A percentile compares a stretch with the other conserved stretches of the same genome.
Evolutionary conservation across 805 yeast genomes (phyloP).

Genomic region (Kregervanrija delftensis): DNA sequence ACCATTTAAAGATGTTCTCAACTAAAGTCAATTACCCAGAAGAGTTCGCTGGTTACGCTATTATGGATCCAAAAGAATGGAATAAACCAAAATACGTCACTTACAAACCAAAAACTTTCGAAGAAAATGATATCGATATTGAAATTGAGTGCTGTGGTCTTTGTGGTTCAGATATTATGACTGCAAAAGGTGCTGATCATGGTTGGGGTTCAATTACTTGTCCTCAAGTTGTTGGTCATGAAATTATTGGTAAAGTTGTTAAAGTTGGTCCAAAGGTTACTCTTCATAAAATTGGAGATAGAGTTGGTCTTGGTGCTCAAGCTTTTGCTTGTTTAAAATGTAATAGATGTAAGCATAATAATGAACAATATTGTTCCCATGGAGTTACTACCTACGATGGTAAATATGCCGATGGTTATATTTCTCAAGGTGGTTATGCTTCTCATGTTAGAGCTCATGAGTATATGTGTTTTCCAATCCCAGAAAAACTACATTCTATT

Average conservation of each 20-base stretch:
- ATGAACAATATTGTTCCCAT: constrained; percentile 41
- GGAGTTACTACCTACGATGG: constrained; percentile 37
- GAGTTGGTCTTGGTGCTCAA: constrained; percentile 42
- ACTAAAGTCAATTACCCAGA: constrained; percentile 38
- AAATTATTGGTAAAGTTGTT: constrained; percentile 35
- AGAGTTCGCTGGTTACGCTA: constrained; percentile 55
- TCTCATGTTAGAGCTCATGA: constrained; percentile 42
- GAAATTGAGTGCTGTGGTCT: constrained; percentile 58
- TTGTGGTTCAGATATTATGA: constrained; percentile 59
- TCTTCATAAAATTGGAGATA: constrained; percentile 34
- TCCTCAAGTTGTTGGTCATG: constrained; percentile 47
- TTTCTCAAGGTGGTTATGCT: constrained; percentile 39
- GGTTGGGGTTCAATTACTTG: constrained; percentile 39
- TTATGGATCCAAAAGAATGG: constrained; percentile 44
- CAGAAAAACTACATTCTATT: constrained; percentile 33
- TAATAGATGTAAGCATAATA: constrained; percentile 29
- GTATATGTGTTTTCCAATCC: constrained; percentile 39
- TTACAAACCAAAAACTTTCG: constrained; percentile 42
- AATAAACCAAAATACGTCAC: constrained; percentile 44
- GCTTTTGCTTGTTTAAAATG: constrained; percentile 32
- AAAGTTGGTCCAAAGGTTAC: constrained; percentile 32
- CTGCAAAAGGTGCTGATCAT: constrained; percentile 37
- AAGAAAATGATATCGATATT: constrained; percentile 43
- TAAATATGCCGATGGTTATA: constrained; percentile 29
- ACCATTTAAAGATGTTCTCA: background rate